These are phyloP conservation scores for Vachellia collinsii DNA, from an alignment of 306 rosid genomes.

Conservation along the genomic window DNA sequence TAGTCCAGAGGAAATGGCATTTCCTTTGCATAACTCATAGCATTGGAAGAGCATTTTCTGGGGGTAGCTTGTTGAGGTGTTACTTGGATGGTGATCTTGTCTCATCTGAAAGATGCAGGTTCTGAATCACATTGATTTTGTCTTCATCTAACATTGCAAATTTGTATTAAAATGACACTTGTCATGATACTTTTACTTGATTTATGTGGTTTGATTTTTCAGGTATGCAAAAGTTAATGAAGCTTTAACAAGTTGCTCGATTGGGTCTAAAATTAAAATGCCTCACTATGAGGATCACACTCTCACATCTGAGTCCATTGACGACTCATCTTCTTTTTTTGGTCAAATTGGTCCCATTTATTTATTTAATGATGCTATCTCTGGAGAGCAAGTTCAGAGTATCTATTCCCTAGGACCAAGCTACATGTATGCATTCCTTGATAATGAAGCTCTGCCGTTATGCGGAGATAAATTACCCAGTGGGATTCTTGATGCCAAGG, in stretches of 20 bases:
- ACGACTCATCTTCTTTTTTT: conserved; percentile 74
- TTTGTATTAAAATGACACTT: conserved; percentile 12
- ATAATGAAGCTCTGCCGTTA: conserved; percentile 75
- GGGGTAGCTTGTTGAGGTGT: conserved; percentile 92
- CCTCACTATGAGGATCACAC: conserved; percentile 62
- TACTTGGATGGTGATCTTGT: conserved; percentile 89
- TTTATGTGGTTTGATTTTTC: conserved; percentile 41
- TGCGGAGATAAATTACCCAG: conserved; percentile 68
- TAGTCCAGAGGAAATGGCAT: conserved; percentile 87
- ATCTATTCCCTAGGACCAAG: conserved; percentile 95
- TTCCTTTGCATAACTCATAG: conserved; percentile 92
- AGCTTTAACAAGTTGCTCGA: conserved; percentile 68
- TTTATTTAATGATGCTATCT: conserved; percentile 80
- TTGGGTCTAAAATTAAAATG: conserved; percentile 78
- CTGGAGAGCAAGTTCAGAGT: conserved; percentile 88
- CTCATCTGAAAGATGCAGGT: conserved; percentile 99
- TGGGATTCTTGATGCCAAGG: conserved; percentile 87
- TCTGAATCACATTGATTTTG: conserved; percentile 25
- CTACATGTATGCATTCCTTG: conserved; percentile 95
- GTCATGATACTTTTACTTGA: conserved; percentile 21
- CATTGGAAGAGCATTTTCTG: conserved; percentile 97
- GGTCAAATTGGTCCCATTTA: conserved; percentile 97
- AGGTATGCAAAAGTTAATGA: conserved; percentile 95
- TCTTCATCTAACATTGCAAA: conserved; percentile 4
- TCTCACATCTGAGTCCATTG: conserved; percentile 57